phyloP scores from a whole-genome alignment of 1,139 yeast species.

The Meyerozyma carpophila region DNA sequence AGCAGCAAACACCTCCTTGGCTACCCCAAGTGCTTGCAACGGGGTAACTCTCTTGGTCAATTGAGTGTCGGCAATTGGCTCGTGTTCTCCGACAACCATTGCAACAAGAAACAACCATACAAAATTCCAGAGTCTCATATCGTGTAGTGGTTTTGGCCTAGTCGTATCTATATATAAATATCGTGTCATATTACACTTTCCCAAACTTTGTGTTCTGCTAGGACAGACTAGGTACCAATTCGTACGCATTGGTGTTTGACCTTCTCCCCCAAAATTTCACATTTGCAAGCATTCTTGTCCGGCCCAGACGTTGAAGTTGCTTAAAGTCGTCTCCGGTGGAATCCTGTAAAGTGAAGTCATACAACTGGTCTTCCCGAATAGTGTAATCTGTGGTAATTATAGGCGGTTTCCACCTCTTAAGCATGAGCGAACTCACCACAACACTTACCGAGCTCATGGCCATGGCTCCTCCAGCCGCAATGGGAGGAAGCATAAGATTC shows the following conservation, averaged over 20 bases:
- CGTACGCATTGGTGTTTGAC: neutral
- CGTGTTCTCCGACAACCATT: neutral
- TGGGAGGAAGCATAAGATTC: constrained; percentile 76
- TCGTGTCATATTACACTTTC: neutral
- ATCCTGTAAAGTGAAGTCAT: constrained; percentile 23
- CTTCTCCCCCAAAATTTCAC: neutral
- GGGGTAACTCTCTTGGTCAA: neutral
- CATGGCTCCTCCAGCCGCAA: constrained; percentile 91
- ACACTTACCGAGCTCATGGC: constrained; percentile 89
- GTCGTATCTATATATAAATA: neutral
- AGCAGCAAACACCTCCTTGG: neutral
- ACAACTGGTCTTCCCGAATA: constrained; percentile 3
- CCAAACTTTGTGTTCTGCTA: neutral
- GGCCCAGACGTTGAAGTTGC: neutral
- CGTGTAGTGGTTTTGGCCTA: neutral
- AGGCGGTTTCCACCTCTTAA: constrained; percentile 60
- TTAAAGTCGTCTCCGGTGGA: constrained; percentile 29
- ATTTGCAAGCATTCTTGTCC: neutral
- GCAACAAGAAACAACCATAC: neutral
- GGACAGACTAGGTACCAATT: neutral
- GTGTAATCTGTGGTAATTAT: constrained; percentile 11
- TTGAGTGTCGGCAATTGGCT: neutral
- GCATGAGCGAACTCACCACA: constrained; percentile 67
- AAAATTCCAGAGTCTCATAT: neutral
- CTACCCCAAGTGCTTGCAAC: neutral